These are phyloP conservation scores for Hygrocybe coccinea DNA, from an alignment of 768 basidiomycete genomes.

Conservation along the genomic window DNA sequence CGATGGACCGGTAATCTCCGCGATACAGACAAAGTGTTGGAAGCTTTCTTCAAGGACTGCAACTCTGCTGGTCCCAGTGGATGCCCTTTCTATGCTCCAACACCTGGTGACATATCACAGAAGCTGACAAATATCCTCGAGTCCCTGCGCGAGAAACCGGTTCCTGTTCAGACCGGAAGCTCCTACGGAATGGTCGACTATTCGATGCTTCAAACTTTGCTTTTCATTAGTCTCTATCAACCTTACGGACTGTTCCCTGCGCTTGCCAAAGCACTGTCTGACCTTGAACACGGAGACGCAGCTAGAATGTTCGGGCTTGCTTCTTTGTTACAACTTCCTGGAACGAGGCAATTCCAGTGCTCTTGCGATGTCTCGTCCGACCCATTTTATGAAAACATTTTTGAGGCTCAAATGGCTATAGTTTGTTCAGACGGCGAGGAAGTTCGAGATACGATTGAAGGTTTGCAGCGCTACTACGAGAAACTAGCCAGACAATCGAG, in stretches of 20 bases:
- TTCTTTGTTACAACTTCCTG: slow-evolving; percentile 1
- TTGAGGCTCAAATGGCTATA: slow-evolving; percentile 15
- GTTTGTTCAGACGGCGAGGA: slow-evolving; percentile 19
- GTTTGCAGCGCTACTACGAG: slow-evolving; percentile 11
- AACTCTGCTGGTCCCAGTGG: slow-evolving; percentile 17
- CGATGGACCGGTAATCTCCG: slow-evolving; percentile 16
- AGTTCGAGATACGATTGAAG: slow-evolving; percentile 15
- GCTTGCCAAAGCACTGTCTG: slow-evolving; percentile 20
- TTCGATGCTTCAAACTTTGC: slow-evolving; percentile 11
- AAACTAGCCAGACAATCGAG: slow-evolving; percentile 11
- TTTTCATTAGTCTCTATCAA: slow-evolving; percentile 21
- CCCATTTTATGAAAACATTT: background rate
- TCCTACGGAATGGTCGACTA: slow-evolving; percentile 24
- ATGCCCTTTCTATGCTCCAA: slow-evolving; percentile 22
- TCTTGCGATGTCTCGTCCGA: background rate
- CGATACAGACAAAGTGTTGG: slow-evolving; percentile 22
- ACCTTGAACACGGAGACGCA: slow-evolving; percentile 24
- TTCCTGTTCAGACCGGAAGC: slow-evolving; percentile 14
- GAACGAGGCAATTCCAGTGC: slow-evolving; percentile 1
- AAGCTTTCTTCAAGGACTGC: slow-evolving; percentile 22
- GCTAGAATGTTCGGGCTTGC: slow-evolving; percentile 9
- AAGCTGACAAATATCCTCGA: slow-evolving; percentile 15
- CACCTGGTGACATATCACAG: slow-evolving; percentile 13
- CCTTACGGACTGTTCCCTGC: slow-evolving; percentile 18
- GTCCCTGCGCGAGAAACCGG: slow-evolving; percentile 14